Base-by-base conservation (phyloP, 306 rosid genomes). In the Ceratonia siliqua region DNA sequence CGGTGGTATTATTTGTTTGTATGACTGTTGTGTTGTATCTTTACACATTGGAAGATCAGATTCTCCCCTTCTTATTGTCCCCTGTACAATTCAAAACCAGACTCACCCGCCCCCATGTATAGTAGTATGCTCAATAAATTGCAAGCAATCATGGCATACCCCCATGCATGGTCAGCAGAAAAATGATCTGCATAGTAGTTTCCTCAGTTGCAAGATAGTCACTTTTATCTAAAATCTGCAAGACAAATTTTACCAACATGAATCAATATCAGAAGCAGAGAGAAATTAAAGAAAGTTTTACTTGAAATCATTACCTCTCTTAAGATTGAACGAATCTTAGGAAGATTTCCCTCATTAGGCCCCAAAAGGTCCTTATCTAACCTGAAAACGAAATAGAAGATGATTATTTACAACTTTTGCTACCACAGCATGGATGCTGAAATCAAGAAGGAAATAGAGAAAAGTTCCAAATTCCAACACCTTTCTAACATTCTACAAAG, bases 311-410 rank as follows among this genome's bases (percentile, higher is more conserved):
- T 33, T 62, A 80, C 84, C 42, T 75, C 42, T 4, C 9, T 61
- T 15, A 75, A 21, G 25, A 75, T 4, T 45, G 54, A 25, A 30
- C 33, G 8, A 9, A 56, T 41, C 54, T 22, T 7, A 5, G 62
- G 46, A 74, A 68, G 77, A 69, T 80, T 68, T 43, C 39, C 21
- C 0, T 80, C 41, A 15, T 80, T 5, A 8, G 41, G 18, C 46
- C 84, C 84, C 69, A 80, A 69, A 41, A 80, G 62, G 21, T 80
- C 33, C 45, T 13, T 27, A 62, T 80, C 84, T 25, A 5, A 15
- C 35, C 84, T 80, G 77, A 38, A 24, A 35, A 21, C 15, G 12
- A 52, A 18, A 21, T 32, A 53, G 24, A 53, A 11, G 30, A 33
- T 12, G 3, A 41, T 18, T 13, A 14, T 41, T 39, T 35, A 42